Evolutionary conservation across 2,329 filamentous ascomycete species (phyloP), one percentile per base, ranked within the genome.

Genomic region (Tolypocladium ophioglossoides): DNA sequence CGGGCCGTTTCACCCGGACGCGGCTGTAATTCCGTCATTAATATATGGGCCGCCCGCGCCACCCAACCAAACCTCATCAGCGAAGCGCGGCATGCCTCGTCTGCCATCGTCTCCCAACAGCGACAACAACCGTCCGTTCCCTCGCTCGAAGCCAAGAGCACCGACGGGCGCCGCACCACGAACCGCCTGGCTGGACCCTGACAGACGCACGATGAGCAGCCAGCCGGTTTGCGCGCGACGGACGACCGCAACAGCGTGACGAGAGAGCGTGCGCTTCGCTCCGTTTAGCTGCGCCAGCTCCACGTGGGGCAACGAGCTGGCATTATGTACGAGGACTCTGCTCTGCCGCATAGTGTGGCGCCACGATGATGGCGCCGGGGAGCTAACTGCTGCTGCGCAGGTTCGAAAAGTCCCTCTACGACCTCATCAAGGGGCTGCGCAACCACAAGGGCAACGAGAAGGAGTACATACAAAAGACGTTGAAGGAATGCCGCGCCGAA

Each of bases 391-490:
- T 46, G 18, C 24, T 18, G 22, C 34, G 24, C 55, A 97, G 91
- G 94, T 99, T 99, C 75, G 94, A 99, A 73, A 99, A 99, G 74
- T 96, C 94, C 44, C 83, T 99, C 22, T 96, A 96, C 73, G 92
- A 97, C 83, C 91, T 99, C 78, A 99, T 99, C 65, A 84, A 91
- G 72, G 94, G 94, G 65, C 78, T 99, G 67, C 86, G 94, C 61
- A 94, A 92, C 69, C 91, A 97, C 76, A 96, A 96, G 72, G 92
- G 92, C 64, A 87, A 86, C 67, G 94, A 99, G 74, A 88, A 87
- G 70, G 90, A 95, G 68, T 99, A 97, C 71, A 95, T 99, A 56
- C 87, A 95, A 68, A 86, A 89, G 70, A 91, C 86, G 66, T 75
- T 97, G 67, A 91, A 91, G 76, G 94, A 99, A 87, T 99, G 94